Evolutionary conservation across 805 yeast genomes (phyloP).

Genomic region (Sugiyamaella mastotermitis): DNA sequence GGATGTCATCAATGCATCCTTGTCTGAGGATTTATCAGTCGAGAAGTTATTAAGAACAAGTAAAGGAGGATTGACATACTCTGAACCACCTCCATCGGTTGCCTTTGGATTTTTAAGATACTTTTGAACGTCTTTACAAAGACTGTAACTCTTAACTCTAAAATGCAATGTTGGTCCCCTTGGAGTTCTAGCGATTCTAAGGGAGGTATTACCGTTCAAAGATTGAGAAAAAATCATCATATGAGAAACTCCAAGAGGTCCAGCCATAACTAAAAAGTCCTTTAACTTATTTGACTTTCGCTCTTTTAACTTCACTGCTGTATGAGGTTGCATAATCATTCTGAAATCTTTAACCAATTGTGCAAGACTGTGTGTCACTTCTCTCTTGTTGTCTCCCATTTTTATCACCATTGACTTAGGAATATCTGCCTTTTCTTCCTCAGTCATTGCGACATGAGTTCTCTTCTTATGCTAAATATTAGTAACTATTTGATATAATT

Average conservation of each 20-base stretch:
- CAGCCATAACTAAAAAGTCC: conserved; percentile 41
- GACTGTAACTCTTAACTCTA: conserved; percentile 66
- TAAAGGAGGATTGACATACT: conserved; percentile 71
- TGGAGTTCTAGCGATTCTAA: conserved; percentile 82
- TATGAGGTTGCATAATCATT: conserved; percentile 91
- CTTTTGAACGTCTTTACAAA: conserved; percentile 71
- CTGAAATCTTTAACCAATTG: conserved; percentile 86
- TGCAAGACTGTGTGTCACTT: conserved; percentile 72
- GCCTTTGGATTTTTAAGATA: conserved; percentile 76
- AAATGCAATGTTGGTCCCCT: conserved; percentile 92
- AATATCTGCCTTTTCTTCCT: conserved; percentile 63
- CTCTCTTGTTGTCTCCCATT: conserved; percentile 56
- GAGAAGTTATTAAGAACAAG: conserved; percentile 89
- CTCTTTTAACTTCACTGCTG: conserved; percentile 83
- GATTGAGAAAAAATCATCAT: conserved; percentile 81
- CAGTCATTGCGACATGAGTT: conserved; percentile 66
- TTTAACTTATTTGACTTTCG: conserved; percentile 80
- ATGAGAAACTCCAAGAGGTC: conserved; percentile 90
- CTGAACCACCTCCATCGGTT: conserved; percentile 47
- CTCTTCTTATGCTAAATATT: conserved; percentile 60
- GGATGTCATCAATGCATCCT: conserved; percentile 76
- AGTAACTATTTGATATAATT: conserved; percentile 17
- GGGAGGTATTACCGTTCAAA: conserved; percentile 69
- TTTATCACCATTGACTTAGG: conserved; percentile 95
- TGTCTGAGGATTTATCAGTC: conserved; percentile 50